phyloP scores from a whole-genome alignment of 2,329 filamentous ascomycete genomes.

The Cladophialophora psammophila region DNA sequence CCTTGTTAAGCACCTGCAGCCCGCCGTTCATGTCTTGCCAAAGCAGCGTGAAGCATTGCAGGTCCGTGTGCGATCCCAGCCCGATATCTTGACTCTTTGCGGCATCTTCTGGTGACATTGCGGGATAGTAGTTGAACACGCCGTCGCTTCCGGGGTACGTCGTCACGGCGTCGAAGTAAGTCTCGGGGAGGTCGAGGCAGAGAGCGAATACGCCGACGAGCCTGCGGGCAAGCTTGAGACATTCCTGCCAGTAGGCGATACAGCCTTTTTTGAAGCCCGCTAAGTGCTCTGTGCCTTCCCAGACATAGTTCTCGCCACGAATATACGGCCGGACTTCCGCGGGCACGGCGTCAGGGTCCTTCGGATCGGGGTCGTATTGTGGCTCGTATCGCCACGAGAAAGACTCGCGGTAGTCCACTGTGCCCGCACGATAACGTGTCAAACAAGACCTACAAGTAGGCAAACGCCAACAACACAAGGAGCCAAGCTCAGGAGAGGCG shows the following conservation, averaged over 20 bases:
- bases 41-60: conserved; percentile 61
- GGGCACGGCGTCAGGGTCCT: conserved; percentile 53
- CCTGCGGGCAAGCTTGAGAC: conserved; percentile 59
- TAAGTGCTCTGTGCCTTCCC: conserved; percentile 59
- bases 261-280: conserved; percentile 57
- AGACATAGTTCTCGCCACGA: conserved; percentile 60
- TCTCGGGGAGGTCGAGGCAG: conserved; percentile 61
- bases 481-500: too few relatives aligned
- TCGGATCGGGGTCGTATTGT: conserved; percentile 57
- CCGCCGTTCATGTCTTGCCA: conserved; percentile 63
- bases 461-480: too few relatives aligned
- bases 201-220: conserved; percentile 63
- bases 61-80: conserved; percentile 61
- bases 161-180: conserved; percentile 63
- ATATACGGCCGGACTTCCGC: conserved; percentile 53
- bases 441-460: neutral
- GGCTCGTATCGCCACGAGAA: conserved; percentile 63
- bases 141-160: conserved; percentile 58
- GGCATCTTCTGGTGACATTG: conserved; percentile 45
- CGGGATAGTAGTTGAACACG: conserved; percentile 57
- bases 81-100: conserved; percentile 47
- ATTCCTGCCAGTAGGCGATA: conserved; percentile 57
- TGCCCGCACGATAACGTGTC: neutral
- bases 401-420: conserved; percentile 59
- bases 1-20: conserved; percentile 56